A percentile compares a stretch with the other conserved stretches of the same genome.
Evolutionary conservation across 495 filamentous ascomycete species (phyloP).

Genomic region (Annulohypoxylon stygium): DNA sequence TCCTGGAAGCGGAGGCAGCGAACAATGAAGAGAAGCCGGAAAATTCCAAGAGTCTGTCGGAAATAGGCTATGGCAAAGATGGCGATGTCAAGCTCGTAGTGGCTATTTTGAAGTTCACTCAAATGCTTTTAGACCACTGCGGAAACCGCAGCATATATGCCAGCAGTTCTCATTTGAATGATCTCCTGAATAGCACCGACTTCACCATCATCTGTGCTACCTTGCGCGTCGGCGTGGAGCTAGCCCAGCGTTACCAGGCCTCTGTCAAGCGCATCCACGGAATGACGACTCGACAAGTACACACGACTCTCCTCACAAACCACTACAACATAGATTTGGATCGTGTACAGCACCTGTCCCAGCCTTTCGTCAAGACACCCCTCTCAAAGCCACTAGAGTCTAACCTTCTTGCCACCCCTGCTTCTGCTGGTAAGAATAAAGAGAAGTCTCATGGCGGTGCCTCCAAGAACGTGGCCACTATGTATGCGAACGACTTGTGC

Average conservation of each 20-base stretch:
- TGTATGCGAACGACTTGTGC: slow-evolving; percentile 83
- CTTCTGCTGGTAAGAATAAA: slow-evolving; percentile 72
- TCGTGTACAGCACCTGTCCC: slow-evolving; percentile 82
- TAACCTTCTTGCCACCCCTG: slow-evolving; percentile 55
- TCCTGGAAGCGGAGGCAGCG: slow-evolving; percentile 62
- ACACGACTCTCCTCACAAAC: slow-evolving; percentile 77
- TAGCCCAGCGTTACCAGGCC: slow-evolving; percentile 93
- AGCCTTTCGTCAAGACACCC: slow-evolving; percentile 81
- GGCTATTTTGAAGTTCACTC: slow-evolving; percentile 83
- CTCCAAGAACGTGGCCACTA: slow-evolving; percentile 61
- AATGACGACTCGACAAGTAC: slow-evolving; percentile 70
- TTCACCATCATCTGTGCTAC: slow-evolving; percentile 79
- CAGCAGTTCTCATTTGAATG: slow-evolving; percentile 87
- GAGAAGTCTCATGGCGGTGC: slow-evolving; percentile 66
- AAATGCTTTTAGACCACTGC: slow-evolving; percentile 90
- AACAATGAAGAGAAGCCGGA: slow-evolving; percentile 56
- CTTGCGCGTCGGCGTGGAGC: slow-evolving; percentile 80
- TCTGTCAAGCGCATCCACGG: slow-evolving; percentile 75
- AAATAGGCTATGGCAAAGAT: slow-evolving; percentile 73
- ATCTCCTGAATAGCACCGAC: slow-evolving; percentile 88
- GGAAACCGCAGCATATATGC: slow-evolving; percentile 96
- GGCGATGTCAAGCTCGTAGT: slow-evolving; percentile 86
- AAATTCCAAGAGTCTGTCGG: slow-evolving; percentile 63
- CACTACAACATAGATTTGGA: slow-evolving; percentile 97
- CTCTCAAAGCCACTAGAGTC: slow-evolving; percentile 58